A percentile compares a stretch with the other conserved stretches of the same genome.
Evolutionary conservation across 352 stramenopile species (phyloP).

Genomic region (Chrysophaeum taylorii): DNA sequence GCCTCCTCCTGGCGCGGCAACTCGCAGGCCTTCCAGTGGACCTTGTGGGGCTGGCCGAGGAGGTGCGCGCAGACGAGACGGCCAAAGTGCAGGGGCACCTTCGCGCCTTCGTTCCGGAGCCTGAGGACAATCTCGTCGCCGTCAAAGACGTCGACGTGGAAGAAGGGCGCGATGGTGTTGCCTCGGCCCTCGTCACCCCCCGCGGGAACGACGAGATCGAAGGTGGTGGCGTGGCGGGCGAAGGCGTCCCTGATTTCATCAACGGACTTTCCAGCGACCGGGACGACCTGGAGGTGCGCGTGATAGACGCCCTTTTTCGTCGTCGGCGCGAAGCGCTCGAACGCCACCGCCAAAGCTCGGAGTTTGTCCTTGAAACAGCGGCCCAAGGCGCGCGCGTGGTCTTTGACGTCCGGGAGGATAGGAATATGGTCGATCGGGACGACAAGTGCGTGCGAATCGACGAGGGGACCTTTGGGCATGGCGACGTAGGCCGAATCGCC

Average conservation of each 20-base stretch:
- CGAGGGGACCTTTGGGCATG: constrained; percentile 54
- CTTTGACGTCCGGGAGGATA: constrained; percentile 12
- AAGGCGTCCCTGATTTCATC: constrained; percentile 1
- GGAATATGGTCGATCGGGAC: constrained; percentile 50
- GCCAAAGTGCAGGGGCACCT: not conserved
- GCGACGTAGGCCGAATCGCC: constrained; percentile 46
- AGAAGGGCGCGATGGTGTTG: no score
- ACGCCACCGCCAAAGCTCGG: not conserved
- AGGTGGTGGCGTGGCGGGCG: not conserved
- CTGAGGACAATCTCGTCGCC: no score
- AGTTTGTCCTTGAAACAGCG: constrained; percentile 9
- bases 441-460: constrained; percentile 45
- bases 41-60: not conserved
- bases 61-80: not conserved
- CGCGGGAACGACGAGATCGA: not conserved
- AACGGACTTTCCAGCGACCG: not conserved
- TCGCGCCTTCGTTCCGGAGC: no score
- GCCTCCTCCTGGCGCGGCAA: not conserved
- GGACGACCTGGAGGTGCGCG: constrained; percentile 13
- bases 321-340: not conserved
- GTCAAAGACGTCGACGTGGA: no score
- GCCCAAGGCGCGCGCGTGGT: not conserved
- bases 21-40: constrained; percentile 8
- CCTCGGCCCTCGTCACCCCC: not conserved
- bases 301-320: constrained; percentile 10